Evolutionary conservation across 192 early-diverging fungal species (phyloP).

Genomic region (Coemansia sp.): DNA sequence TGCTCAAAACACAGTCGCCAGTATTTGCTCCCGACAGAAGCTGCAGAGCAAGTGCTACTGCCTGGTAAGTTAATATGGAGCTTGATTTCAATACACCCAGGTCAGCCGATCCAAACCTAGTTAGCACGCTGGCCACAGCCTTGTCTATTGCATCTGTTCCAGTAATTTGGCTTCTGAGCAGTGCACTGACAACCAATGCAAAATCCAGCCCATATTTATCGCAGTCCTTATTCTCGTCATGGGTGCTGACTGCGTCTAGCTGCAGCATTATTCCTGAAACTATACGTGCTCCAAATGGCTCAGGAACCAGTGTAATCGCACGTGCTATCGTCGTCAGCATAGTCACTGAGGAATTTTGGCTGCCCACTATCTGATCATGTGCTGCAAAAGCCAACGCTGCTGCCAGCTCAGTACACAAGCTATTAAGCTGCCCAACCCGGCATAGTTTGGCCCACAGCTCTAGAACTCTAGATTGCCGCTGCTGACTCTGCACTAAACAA

Average conservation of each 20-base stretch:
- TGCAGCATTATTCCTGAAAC: constrained; percentile 16
- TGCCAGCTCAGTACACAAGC: constrained; percentile 24
- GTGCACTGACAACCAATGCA: constrained; percentile 6
- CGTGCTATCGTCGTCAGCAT: neutral
- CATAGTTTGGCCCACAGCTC: constrained; percentile 44
- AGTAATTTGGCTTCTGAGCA: constrained; percentile 7
- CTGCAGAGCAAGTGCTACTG: constrained; percentile 34
- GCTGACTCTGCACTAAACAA: neutral
- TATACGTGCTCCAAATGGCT: constrained; percentile 19
- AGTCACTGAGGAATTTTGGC: neutral
- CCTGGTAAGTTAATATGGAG: constrained; percentile 10
- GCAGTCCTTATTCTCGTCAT: no score
- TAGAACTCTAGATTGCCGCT: neutral
- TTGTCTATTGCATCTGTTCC: constrained; percentile 2
- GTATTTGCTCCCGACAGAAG: constrained; percentile 17
- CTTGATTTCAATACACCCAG: neutral
- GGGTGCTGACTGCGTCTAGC: constrained; percentile 14
- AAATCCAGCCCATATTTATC: neutral
- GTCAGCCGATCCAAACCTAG: neutral
- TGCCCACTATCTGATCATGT: neutral
- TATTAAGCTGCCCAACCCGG: constrained; percentile 27
- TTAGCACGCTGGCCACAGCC: constrained; percentile 14
- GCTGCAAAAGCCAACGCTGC: constrained; percentile 17
- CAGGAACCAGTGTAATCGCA: constrained; percentile 3
- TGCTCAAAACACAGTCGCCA: no score